These are phyloP conservation scores for Penicillium steckii DNA, from an alignment of 495 filamentous ascomycete genomes.

Conservation along the genomic window DNA sequence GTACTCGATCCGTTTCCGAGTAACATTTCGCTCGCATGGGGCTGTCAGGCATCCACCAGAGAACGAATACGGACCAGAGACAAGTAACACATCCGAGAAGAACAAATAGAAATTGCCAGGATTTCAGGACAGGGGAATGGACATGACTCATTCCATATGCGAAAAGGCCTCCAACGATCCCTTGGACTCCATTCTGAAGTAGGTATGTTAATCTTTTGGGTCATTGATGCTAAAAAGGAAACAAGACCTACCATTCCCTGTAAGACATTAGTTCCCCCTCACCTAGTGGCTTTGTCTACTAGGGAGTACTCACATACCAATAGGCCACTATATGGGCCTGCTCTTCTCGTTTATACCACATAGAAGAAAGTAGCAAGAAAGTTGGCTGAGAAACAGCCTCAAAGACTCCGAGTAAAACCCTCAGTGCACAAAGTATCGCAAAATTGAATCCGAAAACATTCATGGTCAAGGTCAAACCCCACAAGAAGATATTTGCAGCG, in stretches of 20 bases:
- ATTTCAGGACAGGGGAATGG: slow-evolving; percentile 33
- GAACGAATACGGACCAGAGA: slow-evolving; percentile 41
- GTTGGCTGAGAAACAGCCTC: slow-evolving; percentile 55
- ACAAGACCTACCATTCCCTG: background rate
- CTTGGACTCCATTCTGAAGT: slow-evolving; percentile 43
- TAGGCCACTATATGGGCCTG: slow-evolving; percentile 56
- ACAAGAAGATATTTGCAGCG: slow-evolving; percentile 51
- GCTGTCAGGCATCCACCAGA: slow-evolving; percentile 40
- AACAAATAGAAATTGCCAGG: slow-evolving; percentile 56
- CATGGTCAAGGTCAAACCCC: slow-evolving; percentile 47
- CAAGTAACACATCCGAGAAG: slow-evolving; percentile 51
- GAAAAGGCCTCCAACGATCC: slow-evolving; percentile 45
- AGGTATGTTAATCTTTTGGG: background rate
- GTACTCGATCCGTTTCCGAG: slow-evolving; percentile 38
- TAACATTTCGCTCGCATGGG: slow-evolving; percentile 43
- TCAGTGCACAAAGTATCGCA: slow-evolving; percentile 42
- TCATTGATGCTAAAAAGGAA: too few relatives aligned
- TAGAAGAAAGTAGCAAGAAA: slow-evolving; percentile 51
- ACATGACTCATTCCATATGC: slow-evolving; percentile 33
- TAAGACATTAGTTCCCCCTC: background rate
- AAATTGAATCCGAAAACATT: slow-evolving; percentile 53
- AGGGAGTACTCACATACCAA: slow-evolving; percentile 49
- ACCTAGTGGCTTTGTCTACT: too few relatives aligned
- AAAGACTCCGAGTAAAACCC: slow-evolving; percentile 58
- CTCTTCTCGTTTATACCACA: slow-evolving; percentile 63